Conservation (phyloP, 2,329 filamentous ascomycete species). For the Rutstroemia sp. region DNA sequence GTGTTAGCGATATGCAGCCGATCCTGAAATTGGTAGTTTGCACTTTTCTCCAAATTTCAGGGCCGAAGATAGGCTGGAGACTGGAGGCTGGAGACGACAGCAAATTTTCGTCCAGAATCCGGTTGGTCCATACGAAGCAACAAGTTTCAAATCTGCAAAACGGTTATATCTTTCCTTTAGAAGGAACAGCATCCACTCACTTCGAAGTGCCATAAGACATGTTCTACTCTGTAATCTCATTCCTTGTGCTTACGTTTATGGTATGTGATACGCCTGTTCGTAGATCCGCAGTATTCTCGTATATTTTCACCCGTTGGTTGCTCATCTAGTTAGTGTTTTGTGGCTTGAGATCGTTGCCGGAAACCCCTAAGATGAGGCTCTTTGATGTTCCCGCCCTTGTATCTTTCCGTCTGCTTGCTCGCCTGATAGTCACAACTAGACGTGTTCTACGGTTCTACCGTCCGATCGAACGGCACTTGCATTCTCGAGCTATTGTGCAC, state of each 20-base stretch:
- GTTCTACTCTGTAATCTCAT: too few relatives aligned
- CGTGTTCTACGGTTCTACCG: not conserved
- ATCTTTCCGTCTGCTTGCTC: not conserved
- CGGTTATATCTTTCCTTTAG: not conserved
- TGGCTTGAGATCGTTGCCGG: conserved; percentile 3
- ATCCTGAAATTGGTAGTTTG: conserved; percentile 12
- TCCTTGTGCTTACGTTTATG: too few relatives aligned
- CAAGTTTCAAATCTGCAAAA: not conserved
- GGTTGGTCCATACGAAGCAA: too few relatives aligned
- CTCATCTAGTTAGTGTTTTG: not conserved
- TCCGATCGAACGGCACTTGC: not conserved
- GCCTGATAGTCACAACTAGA: not conserved
- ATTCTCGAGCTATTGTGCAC: not conserved
- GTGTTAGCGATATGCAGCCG: conserved; percentile 17
- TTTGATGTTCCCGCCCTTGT: not conserved
- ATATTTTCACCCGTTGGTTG: conserved; percentile 11
- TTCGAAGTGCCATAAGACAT: too few relatives aligned
- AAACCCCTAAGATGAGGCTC: conserved; percentile 1
- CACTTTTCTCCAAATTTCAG: not conserved
- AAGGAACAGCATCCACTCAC: not conserved
- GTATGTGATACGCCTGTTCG: too few relatives aligned
- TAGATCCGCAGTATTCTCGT: not conserved
- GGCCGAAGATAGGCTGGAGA: not conserved
- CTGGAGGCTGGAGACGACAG: not conserved
- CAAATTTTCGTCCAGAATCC: too few relatives aligned